Evolutionary conservation across 805 yeast genomes (phyloP), one percentile per base, ranked within the genome.

Genomic region (Candida sphagnicola): DNA sequence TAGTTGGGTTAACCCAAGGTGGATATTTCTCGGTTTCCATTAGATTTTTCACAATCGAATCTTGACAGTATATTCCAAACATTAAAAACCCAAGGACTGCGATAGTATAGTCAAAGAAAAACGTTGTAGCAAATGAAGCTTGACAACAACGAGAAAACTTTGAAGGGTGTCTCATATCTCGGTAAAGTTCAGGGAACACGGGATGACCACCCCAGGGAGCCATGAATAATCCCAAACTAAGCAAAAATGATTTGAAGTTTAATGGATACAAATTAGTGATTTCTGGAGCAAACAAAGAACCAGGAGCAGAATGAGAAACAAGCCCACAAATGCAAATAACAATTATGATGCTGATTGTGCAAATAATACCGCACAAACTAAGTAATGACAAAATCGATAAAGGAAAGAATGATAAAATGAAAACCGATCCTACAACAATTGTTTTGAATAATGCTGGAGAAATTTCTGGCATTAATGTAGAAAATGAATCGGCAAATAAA

Each of bases 121-220:
- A 74, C 0, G 90, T 81, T 42, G 76, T 67, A 2, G 68, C 45
- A 53, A 82, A 85, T 0, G 86, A 77, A 12, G 75, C 56, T 28
- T 72, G 67, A 37, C 82, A 66, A 41, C 82, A 71, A 16, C 56
- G 53, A n/a, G 56, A 47, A 54, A 76, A 85, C 50, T 82, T 79
- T 18, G 62, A 46, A 5, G 88, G 88, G 39, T 74, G 80, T 51
- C 79, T 71, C 85, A 84, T 85, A 55, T 84, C 93, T 28, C 75
- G 64, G 54, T 77, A 80, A 31, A 84, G 62, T 49, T 82, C 85
- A 2, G 91, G 91, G 47, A 82, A 82, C 5, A 85, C 81, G 1
- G 88, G 86, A 55, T 84, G 91, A 2, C 93, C 93, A 40, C 91
- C 91, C 78, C 86, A 84, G 10, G 89, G 88, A 3, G 90, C 88